Evolutionary conservation across 2,329 filamentous ascomycete genomes (phyloP).

Genomic region (Botryotinia narcissicola): DNA sequence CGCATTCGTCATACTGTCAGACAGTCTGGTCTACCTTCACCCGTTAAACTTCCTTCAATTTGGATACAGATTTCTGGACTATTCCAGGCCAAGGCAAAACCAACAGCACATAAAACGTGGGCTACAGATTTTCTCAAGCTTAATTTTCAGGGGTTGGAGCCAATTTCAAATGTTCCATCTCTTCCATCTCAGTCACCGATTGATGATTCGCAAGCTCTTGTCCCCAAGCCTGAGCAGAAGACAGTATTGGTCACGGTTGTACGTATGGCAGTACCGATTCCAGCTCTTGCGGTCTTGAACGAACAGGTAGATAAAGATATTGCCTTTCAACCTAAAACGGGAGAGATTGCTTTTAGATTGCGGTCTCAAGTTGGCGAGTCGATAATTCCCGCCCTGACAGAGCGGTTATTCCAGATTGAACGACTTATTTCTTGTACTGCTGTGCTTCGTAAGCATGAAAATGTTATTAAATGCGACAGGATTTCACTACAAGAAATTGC

Average conservation of each 20-base stretch:
- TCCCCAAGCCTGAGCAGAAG: slow-evolving; percentile 24
- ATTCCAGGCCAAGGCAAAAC: slow-evolving; percentile 28
- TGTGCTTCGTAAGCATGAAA: slow-evolving; percentile 57
- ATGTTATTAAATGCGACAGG: slow-evolving; percentile 55
- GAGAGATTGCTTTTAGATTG: slow-evolving; percentile 37
- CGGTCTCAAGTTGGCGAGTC: slow-evolving; percentile 35
- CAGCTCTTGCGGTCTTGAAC: slow-evolving; percentile 32
- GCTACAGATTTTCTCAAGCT: slow-evolving; percentile 58
- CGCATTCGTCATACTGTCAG: slow-evolving; percentile 32
- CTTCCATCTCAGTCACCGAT: neutral
- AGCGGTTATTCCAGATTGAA: slow-evolving; percentile 55
- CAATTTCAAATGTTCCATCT: slow-evolving; percentile 11
- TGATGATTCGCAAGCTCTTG: neutral
- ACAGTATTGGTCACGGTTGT: slow-evolving; percentile 37
- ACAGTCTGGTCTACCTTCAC: slow-evolving; percentile 30
- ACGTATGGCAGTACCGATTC: slow-evolving; percentile 34
- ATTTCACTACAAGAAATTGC: slow-evolving; percentile 61
- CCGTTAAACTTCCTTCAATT: slow-evolving; percentile 35
- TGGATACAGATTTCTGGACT: slow-evolving; percentile 34
- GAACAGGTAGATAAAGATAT: slow-evolving; percentile 38
- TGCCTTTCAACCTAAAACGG: slow-evolving; percentile 34
- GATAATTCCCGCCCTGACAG: slow-evolving; percentile 33
- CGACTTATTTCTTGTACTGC: slow-evolving; percentile 68
- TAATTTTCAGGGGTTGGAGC: slow-evolving; percentile 46
- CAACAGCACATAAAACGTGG: slow-evolving; percentile 45